These are phyloP conservation scores for Serpula lacrymans DNA, from an alignment of 768 basidiomycete species.

Conservation along the genomic window DNA sequence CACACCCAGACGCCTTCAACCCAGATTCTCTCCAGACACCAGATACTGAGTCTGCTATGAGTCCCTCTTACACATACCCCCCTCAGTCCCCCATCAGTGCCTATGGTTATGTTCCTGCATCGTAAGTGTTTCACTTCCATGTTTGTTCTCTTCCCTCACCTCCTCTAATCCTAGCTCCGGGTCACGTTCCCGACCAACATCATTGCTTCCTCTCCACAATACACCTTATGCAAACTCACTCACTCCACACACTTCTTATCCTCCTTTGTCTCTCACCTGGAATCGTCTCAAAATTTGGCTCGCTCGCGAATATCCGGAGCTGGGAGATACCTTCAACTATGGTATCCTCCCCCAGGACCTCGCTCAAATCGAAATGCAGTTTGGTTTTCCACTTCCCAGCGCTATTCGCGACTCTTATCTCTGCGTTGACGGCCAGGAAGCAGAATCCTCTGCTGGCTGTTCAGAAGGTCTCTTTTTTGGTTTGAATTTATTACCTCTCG, in stretches of 20 bases:
- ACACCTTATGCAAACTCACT: slow-evolving; percentile 39
- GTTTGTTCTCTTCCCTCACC: slow-evolving; percentile 4
- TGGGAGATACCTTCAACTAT: slow-evolving; percentile 93
- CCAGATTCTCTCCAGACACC: slow-evolving; percentile 49
- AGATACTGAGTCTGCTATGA: slow-evolving; percentile 43
- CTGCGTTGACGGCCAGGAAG: slow-evolving; percentile 89
- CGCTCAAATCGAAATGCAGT: slow-evolving; percentile 75
- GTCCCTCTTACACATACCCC: slow-evolving; percentile 72
- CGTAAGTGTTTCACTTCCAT: slow-evolving; percentile 34
- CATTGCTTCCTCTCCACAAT: slow-evolving; percentile 70
- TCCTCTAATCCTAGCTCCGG: slow-evolving; percentile 17
- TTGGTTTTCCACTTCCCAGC: slow-evolving; percentile 80
- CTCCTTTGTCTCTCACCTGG: slow-evolving; percentile 83
- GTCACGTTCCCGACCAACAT: slow-evolving; percentile 44
- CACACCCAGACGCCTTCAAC: slow-evolving; percentile 60
- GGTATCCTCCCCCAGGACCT: slow-evolving; percentile 81
- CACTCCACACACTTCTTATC: slow-evolving; percentile 49
- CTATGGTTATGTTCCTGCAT: slow-evolving; percentile 60
- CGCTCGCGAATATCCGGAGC: slow-evolving; percentile 83
- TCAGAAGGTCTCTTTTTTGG: slow-evolving; percentile 94
- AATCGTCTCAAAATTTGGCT: slow-evolving; percentile 81
- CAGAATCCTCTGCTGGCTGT: slow-evolving; percentile 83
- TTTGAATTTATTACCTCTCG: slow-evolving; percentile 86
- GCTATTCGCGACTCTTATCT: slow-evolving; percentile 91
- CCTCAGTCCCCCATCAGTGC: slow-evolving; percentile 52